Percentiles rank a stretch among this genome's conserved stretches.
These are phyloP conservation scores for Ceriops tagal DNA, from an alignment of 345 rosid species.

Conservation along the genomic window DNA sequence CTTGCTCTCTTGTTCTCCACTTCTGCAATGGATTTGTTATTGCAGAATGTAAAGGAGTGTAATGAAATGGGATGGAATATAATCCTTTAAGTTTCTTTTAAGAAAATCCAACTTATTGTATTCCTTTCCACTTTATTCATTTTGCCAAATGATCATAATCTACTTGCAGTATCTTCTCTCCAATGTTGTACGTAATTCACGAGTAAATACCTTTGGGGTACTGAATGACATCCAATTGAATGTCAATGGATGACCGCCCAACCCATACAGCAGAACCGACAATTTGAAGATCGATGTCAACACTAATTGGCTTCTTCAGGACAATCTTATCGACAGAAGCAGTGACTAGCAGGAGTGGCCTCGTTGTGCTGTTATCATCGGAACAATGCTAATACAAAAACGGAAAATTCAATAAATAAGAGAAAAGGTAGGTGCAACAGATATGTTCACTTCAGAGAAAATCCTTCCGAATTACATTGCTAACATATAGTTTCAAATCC, in stretches of 20 bases:
- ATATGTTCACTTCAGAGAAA: not conserved
- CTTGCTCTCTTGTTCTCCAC: too few species aligned
- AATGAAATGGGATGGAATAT: too few species aligned
- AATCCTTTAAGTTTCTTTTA: too few species aligned
- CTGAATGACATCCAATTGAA: not conserved
- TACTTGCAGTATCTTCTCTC: too few species aligned
- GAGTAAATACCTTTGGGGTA: not conserved
- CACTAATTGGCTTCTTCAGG: slow-evolving; percentile 67
- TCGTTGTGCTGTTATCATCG: slow-evolving; percentile 70
- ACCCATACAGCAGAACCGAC: slow-evolving; percentile 83
- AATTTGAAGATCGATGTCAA: slow-evolving; percentile 59
- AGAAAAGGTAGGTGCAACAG: not conserved
- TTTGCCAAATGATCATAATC: too few species aligned
- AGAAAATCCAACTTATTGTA: too few species aligned
- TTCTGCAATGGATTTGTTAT: too few species aligned
- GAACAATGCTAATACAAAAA: slow-evolving; percentile 60
- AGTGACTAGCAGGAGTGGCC: slow-evolving; percentile 79
- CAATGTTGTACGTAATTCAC: not conserved
- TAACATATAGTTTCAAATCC: not conserved
- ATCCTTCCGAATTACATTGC: not conserved
- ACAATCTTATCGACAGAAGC: slow-evolving; percentile 87
- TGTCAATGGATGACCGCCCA: slow-evolving; percentile 76
- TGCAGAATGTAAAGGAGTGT: too few species aligned
- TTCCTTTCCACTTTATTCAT: too few species aligned
- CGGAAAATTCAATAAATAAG: slow-evolving; percentile 10